These are phyloP conservation scores for Fusarium chuoi DNA, from an alignment of 2,329 filamentous ascomycete species.

Conservation along the genomic window DNA sequence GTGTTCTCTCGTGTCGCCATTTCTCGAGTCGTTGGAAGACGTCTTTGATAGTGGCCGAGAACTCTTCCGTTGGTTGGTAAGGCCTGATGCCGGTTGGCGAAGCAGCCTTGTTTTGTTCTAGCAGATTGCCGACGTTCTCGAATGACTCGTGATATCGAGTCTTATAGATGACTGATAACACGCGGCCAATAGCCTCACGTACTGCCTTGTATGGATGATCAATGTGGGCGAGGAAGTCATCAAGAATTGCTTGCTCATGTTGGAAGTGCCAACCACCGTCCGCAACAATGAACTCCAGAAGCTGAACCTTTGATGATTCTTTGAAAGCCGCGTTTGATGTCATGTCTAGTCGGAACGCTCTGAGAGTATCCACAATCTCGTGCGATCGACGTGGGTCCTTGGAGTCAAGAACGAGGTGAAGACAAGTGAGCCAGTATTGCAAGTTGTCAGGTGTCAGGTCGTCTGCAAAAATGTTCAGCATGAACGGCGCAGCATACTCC, in stretches of 20 bases:
- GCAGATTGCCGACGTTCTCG: conserved; percentile 77
- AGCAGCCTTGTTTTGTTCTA: conserved; percentile 80
- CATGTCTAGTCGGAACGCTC: conserved; percentile 91
- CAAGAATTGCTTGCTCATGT: conserved; percentile 84
- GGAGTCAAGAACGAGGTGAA: conserved; percentile 87
- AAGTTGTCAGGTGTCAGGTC: conserved; percentile 94
- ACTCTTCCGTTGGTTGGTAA: conserved; percentile 81
- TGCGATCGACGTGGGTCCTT: conserved; percentile 90
- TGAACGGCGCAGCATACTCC: conserved; percentile 89
- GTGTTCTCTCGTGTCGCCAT: conserved; percentile 85
- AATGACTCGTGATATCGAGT: conserved; percentile 96
- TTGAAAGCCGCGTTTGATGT: conserved; percentile 97
- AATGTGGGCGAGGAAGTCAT: conserved; percentile 89
- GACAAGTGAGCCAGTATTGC: conserved; percentile 92
- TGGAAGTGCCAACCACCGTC: conserved; percentile 98
- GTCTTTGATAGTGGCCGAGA: conserved; percentile 74
- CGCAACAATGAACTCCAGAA: conserved; percentile 87
- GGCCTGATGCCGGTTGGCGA: conserved; percentile 88
- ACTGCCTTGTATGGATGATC: conserved; percentile 99
- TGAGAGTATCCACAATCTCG: conserved; percentile 85
- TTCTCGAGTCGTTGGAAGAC: conserved; percentile 83
- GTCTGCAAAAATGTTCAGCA: conserved; percentile 88
- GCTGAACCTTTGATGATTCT: conserved; percentile 93
- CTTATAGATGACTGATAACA: conserved; percentile 87
- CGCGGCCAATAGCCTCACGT: conserved; percentile 91